Conservation (phyloP, 129 eudicot species). For the Pulicaria dysenterica region DNA sequence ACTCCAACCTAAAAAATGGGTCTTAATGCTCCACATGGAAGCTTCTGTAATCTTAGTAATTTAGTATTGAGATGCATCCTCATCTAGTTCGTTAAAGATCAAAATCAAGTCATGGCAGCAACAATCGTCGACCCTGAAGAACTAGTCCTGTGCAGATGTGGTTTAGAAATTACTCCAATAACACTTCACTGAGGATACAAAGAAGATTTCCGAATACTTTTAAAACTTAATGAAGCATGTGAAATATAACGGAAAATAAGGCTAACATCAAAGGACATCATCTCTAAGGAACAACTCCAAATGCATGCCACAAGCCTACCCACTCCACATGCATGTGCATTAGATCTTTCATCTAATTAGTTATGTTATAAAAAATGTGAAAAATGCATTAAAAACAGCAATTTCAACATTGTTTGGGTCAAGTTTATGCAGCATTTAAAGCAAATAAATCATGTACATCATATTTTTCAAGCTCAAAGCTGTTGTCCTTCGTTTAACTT, state of each 20-base stretch:
- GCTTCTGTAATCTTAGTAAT: too few relatives aligned
- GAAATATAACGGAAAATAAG: neutral
- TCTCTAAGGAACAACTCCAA: too few relatives aligned
- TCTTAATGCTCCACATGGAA: too few relatives aligned
- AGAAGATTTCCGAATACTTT: neutral
- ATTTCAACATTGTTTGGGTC: neutral
- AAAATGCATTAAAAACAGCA: constrained; percentile 12
- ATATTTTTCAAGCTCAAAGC: neutral
- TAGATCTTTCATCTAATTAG: neutral
- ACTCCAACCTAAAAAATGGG: too few relatives aligned
- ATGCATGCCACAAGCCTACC: neutral
- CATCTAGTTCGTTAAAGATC: too few relatives aligned
- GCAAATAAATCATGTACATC: constrained; percentile 8
- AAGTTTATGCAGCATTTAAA: neutral
- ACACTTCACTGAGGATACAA: neutral
- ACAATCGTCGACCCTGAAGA: too few relatives aligned
- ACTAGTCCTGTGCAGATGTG: neutral
- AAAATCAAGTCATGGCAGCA: too few relatives aligned
- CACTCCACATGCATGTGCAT: constrained; percentile 1
- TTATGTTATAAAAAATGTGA: neutral
- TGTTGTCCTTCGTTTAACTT: neutral
- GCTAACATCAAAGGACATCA: neutral
- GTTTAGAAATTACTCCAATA: neutral
- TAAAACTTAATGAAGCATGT: neutral
- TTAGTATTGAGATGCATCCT: too few relatives aligned